Conservation (phyloP, 306 rosid genomes). For the Vigna reflexopilosa region DNA sequence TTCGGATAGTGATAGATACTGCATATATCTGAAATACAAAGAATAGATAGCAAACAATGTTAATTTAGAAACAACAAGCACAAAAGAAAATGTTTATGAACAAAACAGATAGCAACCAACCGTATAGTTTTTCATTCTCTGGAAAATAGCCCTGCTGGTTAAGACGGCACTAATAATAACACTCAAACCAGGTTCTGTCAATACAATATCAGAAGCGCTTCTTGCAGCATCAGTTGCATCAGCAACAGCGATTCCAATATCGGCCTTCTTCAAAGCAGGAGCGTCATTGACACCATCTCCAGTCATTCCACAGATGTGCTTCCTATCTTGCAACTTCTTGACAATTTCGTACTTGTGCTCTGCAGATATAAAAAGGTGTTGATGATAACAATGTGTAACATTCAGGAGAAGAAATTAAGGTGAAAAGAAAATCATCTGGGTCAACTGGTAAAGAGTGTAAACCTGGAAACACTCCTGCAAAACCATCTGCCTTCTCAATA, state of each 20-base stretch:
- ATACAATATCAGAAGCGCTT: constrained; percentile 95
- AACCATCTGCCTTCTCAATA: constrained; percentile 98
- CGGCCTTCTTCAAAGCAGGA: constrained; percentile 98
- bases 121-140: constrained; percentile 98
- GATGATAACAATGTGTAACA: neutral
- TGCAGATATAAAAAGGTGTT: constrained; percentile 34
- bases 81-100: constrained; percentile 29
- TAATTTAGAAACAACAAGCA: constrained; percentile 27
- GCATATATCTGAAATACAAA: constrained; percentile 82
- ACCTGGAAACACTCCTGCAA: constrained; percentile 99
- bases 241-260: constrained; percentile 97
- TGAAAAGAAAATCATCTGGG: neutral
- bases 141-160: constrained; percentile 95
- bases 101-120: constrained; percentile 54
- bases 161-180: constrained; percentile 97
- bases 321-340: constrained; percentile 92
- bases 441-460: constrained; percentile 27
- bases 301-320: constrained; percentile 99
- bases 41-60: neutral
- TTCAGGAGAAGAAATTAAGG: neutral
- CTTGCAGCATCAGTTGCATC: constrained; percentile 99
- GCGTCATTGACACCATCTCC: constrained; percentile 99
- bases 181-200: constrained; percentile 97
- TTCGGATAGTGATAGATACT: constrained; percentile 98
- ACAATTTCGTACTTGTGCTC: constrained; percentile 99